These are phyloP conservation scores for Clausena lansium DNA, from an alignment of 345 rosid species.

Conservation along the genomic window DNA sequence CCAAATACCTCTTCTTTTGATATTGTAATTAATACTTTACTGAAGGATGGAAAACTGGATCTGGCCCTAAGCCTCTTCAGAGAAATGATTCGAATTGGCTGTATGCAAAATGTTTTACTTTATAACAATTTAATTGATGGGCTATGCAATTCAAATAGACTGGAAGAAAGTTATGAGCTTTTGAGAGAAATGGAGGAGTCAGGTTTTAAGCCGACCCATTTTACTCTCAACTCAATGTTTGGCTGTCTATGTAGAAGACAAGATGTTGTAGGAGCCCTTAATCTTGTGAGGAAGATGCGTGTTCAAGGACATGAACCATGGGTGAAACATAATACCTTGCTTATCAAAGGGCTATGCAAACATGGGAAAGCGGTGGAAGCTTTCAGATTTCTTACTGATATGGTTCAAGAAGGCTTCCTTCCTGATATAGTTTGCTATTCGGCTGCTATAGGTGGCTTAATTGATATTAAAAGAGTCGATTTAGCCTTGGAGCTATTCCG, in stretches of 20 bases:
- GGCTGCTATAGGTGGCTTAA: constrained; percentile 66
- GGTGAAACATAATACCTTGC: constrained; percentile 68
- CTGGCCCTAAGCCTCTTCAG: constrained; percentile 55
- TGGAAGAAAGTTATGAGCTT: constrained; percentile 57
- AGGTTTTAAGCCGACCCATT: constrained; percentile 63
- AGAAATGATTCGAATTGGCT: constrained; percentile 47
- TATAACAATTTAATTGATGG: constrained; percentile 59
- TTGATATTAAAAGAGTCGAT: constrained; percentile 54
- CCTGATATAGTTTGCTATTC: constrained; percentile 76
- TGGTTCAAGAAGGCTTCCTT: constrained; percentile 72
- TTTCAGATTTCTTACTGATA: constrained; percentile 54
- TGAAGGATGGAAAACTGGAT: constrained; percentile 51
- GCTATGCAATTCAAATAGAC: constrained; percentile 64
- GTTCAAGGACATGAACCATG: constrained; percentile 74
- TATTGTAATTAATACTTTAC: constrained; percentile 49
- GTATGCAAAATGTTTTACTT: constrained; percentile 37
- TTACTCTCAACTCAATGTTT: constrained; percentile 61
- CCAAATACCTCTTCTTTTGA: constrained; percentile 46
- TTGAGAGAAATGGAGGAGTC: constrained; percentile 55
- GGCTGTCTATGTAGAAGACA: constrained; percentile 67
- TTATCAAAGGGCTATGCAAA: constrained; percentile 58
- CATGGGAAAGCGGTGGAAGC: constrained; percentile 57
- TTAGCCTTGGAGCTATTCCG: constrained; percentile 63
- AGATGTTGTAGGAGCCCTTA: constrained; percentile 59
- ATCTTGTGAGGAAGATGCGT: constrained; percentile 65